Evolutionary conservation across 2,329 filamentous ascomycete genomes (phyloP), one percentile per base, ranked within the genome.

Genomic region (Pyrenophora teres): DNA sequence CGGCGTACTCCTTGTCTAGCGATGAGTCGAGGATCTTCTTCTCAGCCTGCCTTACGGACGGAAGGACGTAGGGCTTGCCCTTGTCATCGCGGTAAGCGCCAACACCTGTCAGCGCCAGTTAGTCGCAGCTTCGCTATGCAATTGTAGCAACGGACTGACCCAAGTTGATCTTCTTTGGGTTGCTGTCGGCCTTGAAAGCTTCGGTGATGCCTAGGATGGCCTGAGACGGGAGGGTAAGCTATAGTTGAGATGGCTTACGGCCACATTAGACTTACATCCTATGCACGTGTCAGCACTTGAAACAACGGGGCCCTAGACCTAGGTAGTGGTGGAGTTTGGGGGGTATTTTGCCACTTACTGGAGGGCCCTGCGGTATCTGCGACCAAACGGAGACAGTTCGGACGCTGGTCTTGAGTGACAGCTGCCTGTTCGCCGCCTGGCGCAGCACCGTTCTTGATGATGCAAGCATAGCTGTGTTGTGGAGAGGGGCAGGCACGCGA

Each of bases 71-170:
- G 56, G 94, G 94, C 84, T 97, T 97, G 78, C 94, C 94, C 79
- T 91, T 83, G 83, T 97, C 92, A 76, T 97, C 94, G 73, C 94
- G 92, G 86, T 99, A 99, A 72, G 94, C 94, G 71, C 94, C 94
- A 64, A 97, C 94, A 80, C 92, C 88, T 90, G 57, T 8, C 12
- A 15, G 31, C 8, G n/a, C 13, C 16, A 10, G 64, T 73, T 57
- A 72, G 63, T 52, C 35, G 51, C 33, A 5, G 21, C 44, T 21
- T 45, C 21, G 38, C 36, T 27, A 4, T 16, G 33, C 10, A 8
- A 25, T 25, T 16, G 25, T 18, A 13, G 37, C 7, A 35, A 8
- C 13, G 12, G 10, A 61, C 83, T 71, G 80, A 89, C 89, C 94
- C 57, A 99, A 82, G 82, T 97, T 97, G 83, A 99, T 97, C 87